phyloP scores from a whole-genome alignment of 2,329 filamentous ascomycete species.

The Calonectria pteridis region DNA sequence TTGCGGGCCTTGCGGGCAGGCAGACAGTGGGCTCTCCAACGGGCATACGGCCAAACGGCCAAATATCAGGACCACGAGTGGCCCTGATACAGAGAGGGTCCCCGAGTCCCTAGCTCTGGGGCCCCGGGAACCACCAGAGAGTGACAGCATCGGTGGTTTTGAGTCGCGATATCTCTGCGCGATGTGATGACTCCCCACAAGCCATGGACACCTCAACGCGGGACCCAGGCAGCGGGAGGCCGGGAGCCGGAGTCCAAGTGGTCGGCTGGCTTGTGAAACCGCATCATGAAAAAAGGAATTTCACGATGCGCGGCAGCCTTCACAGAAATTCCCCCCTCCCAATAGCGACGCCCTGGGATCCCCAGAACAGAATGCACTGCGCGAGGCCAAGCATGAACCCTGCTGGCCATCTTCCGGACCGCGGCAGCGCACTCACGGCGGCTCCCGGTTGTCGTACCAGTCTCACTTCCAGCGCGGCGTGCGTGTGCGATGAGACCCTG shows the following conservation, averaged over 20 bases:
- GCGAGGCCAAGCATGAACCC: constrained; percentile 34
- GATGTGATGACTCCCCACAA: constrained; percentile 2
- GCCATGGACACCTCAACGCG: not conserved
- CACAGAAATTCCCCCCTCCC: constrained; percentile 17
- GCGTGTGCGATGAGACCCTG: constrained; percentile 39
- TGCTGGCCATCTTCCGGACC: constrained; percentile 35
- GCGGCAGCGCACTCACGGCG: constrained; percentile 32
- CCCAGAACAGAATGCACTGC: constrained; percentile 29
- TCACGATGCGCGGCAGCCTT: constrained; percentile 27
- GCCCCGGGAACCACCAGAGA: not conserved
- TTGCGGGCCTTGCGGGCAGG: constrained; percentile 12
- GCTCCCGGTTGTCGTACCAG: constrained; percentile 32
- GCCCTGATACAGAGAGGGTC: constrained; percentile 8
- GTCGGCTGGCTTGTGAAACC: constrained; percentile 25
- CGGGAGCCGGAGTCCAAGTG: constrained; percentile 10
- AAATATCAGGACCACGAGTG: constrained; percentile 31
- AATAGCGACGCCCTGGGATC: constrained; percentile 16
- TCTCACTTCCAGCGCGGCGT: constrained; percentile 33
- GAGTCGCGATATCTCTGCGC: constrained; percentile 5
- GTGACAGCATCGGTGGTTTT: constrained; percentile 16
- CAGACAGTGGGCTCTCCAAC: constrained; percentile 29
- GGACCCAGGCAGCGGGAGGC: constrained; percentile 1
- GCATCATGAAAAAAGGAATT: constrained; percentile 31
- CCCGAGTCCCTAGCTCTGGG: not conserved
- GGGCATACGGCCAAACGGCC: constrained; percentile 27